Percentiles rank a stretch among this genome's conserved stretches.
phyloP scores from a whole-genome alignment of 352 stramenopile species.

The Phytophthora pisi region DNA sequence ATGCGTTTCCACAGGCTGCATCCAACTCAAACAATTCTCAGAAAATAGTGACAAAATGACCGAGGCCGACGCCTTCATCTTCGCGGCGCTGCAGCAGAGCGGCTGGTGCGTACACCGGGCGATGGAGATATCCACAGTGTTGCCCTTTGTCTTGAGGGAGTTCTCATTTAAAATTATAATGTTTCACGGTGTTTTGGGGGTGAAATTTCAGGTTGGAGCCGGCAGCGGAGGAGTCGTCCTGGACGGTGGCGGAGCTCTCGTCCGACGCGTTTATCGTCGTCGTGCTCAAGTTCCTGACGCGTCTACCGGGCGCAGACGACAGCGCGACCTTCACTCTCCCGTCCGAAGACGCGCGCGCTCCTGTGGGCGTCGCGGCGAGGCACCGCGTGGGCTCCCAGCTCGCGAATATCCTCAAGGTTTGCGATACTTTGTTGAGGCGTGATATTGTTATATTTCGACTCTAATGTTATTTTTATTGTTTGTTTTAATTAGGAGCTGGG shows the following conservation, averaged over 20 bases:
- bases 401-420: conserved; percentile 77
- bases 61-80: conserved; percentile 53
- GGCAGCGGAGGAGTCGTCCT: background rate
- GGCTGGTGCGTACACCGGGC: conserved; percentile 35
- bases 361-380: conserved; percentile 65
- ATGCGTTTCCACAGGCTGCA: background rate
- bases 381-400: conserved; percentile 81
- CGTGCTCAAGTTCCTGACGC: conserved; percentile 51
- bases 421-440: conserved; percentile 3
- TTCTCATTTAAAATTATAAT: background rate
- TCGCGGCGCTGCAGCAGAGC: conserved; percentile 56
- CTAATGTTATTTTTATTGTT: conserved; percentile 6
- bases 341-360: conserved; percentile 20
- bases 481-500: conserved; percentile 63
- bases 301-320: conserved; percentile 36
- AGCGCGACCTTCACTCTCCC: conserved; percentile 37
- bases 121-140: background rate
- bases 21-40: conserved; percentile 4
- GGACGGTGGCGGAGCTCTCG: conserved; percentile 40
- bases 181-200: conserved; percentile 3
- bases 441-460: conserved; percentile 2
- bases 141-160: background rate
- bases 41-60: conserved; percentile 31
- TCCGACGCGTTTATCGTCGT: conserved; percentile 55
- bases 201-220: conserved; percentile 26